A percentile compares a stretch with the other conserved stretches of the same genome.
Evolutionary conservation across 1,284 basidiomycete genomes (phyloP).

Genomic region (Termitomyces sp.): DNA sequence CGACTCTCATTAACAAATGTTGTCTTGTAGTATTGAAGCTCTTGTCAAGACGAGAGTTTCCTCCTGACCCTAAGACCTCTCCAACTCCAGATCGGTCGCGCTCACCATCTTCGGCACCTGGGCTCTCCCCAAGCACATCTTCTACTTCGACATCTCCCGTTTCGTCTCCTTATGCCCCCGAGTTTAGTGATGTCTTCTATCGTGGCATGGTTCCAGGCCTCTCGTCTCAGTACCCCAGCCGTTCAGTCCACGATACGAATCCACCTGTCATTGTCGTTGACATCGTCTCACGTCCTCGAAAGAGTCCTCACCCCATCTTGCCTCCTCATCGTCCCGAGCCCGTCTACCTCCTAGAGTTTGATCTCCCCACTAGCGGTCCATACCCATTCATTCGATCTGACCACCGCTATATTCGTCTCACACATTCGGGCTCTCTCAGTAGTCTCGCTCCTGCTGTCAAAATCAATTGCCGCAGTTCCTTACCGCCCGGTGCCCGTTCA

Average conservation of each 20-base stretch:
- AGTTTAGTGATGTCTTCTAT: constrained; percentile 10
- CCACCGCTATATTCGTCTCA: constrained; percentile 10
- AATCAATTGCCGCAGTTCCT: constrained; percentile 9
- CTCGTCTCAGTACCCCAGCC: constrained; percentile 5
- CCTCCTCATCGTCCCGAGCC: constrained; percentile 7
- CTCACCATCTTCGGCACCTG: constrained; percentile 9
- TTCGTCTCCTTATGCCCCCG: constrained; percentile 11
- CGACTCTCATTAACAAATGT: background rate
- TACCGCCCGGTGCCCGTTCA: constrained; percentile 22
- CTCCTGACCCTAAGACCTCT: constrained; percentile 8
- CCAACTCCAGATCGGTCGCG: constrained; percentile 7
- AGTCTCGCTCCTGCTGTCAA: constrained; percentile 12
- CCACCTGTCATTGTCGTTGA: constrained; percentile 9
- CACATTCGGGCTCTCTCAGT: constrained; percentile 6
- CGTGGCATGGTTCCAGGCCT: constrained; percentile 1
- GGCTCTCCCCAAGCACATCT: constrained; percentile 4
- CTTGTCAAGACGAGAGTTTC: constrained; percentile 21
- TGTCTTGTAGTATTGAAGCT: constrained; percentile 20
- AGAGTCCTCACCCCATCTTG: background rate
- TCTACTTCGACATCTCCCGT: constrained; percentile 16
- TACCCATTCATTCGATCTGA: constrained; percentile 8
- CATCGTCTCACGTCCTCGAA: constrained; percentile 7
- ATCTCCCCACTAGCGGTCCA: constrained; percentile 5
- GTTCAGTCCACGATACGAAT: background rate
- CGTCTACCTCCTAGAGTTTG: constrained; percentile 10